Evolutionary conservation across 2,329 filamentous ascomycete genomes (phyloP), one percentile per base, ranked within the genome.

Genomic region (Cercospora canescens): DNA sequence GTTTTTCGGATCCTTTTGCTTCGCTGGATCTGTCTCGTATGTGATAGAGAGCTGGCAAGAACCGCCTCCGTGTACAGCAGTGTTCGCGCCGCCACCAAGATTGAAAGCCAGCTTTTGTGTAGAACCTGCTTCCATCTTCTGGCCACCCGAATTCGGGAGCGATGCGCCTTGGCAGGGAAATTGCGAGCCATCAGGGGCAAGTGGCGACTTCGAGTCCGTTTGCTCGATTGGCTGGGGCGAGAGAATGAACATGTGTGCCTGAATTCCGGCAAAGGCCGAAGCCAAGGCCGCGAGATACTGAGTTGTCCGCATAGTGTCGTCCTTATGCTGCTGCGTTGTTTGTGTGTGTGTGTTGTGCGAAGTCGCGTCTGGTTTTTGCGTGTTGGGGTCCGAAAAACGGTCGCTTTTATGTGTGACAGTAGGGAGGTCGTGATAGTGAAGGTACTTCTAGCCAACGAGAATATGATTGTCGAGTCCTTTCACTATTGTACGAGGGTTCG

Each of bases 31-130:
- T 11, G 84, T 81, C 71, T 97, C 94, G 18, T 91, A 93, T 0
- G 94, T 95, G 72, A 99, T 82, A 8, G 90, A 91, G 64, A 98
- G 81, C 74, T 99, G 95, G 81, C 95, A 98, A 0, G 92, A 96
- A 0, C 95, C 95, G 62, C 95, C 95, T 18, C 94, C 94, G 72
- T 99, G 95, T 0, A 89, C 88, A 2, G 93, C 94, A 57, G 84
- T 81, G 37, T 93, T 94, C 0, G 80, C 78, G 18, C 79, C 79
- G 1, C 75, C 74, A 69, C 78, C 81, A 16, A 71, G 62, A 6
- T 76, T 80, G 78, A 97, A 92, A 0, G 80, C 78, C 1, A 97
- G 83, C 0, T 81, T 77, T 73, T 91, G 87, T 0, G 78, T 69
- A 6, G 86, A 85, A 4, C 92, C 92, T 14, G 90, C 84, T 0